These are phyloP conservation scores for Tinospora cordifolia DNA, from an alignment of 164 flowering plant genomes.

Conservation along the genomic window DNA sequence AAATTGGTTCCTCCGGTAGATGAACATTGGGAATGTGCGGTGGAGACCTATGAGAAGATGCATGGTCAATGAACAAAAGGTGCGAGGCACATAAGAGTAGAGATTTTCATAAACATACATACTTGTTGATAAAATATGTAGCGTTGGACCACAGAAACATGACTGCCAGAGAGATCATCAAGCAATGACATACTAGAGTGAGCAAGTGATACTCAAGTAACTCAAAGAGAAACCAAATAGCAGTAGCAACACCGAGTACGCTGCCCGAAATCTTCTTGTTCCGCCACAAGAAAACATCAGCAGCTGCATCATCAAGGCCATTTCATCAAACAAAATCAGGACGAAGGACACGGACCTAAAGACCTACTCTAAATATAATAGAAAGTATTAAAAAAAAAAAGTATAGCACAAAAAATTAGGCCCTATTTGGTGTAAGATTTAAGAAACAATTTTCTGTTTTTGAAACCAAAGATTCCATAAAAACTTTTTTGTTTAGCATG, in stretches of 20 bases:
- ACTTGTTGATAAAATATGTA: slow-evolving; percentile 63
- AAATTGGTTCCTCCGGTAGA: slow-evolving; percentile 43
- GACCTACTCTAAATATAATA: no score
- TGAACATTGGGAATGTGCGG: slow-evolving; percentile 57
- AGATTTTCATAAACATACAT: slow-evolving; percentile 9
- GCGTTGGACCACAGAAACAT: slow-evolving; percentile 79
- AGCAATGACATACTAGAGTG: slow-evolving; percentile 57
- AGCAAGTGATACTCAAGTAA: slow-evolving; percentile 72
- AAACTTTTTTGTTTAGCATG: no score
- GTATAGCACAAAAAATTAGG: background rate
- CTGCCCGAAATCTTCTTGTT: slow-evolving; percentile 76
- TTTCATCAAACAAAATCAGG: background rate
- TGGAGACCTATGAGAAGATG: slow-evolving; percentile 41
- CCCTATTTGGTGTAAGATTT: no score
- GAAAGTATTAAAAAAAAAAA: background rate
- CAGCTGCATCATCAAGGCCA: slow-evolving; percentile 43
- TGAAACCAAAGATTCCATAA: no score
- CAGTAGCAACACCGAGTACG: slow-evolving; percentile 67
- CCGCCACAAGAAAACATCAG: slow-evolving; percentile 92
- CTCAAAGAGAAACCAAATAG: slow-evolving; percentile 71
- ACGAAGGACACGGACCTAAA: no score
- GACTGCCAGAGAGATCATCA: slow-evolving; percentile 55
- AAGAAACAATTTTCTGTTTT: no score
- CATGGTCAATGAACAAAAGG: background rate
- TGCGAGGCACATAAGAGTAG: background rate